phyloP scores from a whole-genome alignment of 2,329 filamentous ascomycete species.

The Colletotrichum liriopes region DNA sequence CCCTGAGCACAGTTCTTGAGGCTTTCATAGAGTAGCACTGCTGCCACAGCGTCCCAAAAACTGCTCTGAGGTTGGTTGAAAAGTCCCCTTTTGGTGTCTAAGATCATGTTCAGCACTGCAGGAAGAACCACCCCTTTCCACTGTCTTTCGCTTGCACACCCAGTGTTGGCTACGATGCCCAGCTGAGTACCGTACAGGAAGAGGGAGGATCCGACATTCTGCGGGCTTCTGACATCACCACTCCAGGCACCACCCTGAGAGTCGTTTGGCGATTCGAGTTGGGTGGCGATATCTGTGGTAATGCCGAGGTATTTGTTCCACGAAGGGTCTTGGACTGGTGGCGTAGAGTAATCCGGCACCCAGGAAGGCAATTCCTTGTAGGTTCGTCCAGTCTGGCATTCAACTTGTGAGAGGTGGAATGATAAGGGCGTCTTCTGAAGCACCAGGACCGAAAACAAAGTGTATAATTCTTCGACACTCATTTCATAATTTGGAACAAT shows the following conservation, averaged over 20 bases:
- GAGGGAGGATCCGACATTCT: not conserved
- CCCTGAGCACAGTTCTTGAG: not conserved
- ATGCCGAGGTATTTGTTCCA: not conserved
- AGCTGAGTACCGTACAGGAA: not conserved
- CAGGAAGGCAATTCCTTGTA: not conserved
- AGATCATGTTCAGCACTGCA: not conserved
- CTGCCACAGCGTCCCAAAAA: not conserved
- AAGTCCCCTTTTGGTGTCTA: not conserved
- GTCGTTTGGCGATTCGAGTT: not conserved
- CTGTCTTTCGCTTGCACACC: not conserved
- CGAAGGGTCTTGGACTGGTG: not conserved
- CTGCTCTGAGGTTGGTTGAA: not conserved
- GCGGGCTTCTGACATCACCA: not conserved
- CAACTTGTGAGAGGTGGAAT: slow-evolving; percentile 17
- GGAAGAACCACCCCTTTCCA: not conserved
- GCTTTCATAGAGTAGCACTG: not conserved
- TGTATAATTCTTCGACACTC: slow-evolving; percentile 31
- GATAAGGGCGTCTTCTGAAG: slow-evolving; percentile 20
- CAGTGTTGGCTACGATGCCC: not conserved
- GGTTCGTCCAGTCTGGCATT: not conserved
- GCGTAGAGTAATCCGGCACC: not conserved
- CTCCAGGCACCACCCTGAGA: not conserved
- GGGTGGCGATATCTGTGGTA: not conserved
- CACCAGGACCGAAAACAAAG: slow-evolving; percentile 11
- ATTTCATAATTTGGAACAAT: slow-evolving; percentile 35